Conservation (phyloP, 257 asterid species). For the Solanum ossicruentum region DNA sequence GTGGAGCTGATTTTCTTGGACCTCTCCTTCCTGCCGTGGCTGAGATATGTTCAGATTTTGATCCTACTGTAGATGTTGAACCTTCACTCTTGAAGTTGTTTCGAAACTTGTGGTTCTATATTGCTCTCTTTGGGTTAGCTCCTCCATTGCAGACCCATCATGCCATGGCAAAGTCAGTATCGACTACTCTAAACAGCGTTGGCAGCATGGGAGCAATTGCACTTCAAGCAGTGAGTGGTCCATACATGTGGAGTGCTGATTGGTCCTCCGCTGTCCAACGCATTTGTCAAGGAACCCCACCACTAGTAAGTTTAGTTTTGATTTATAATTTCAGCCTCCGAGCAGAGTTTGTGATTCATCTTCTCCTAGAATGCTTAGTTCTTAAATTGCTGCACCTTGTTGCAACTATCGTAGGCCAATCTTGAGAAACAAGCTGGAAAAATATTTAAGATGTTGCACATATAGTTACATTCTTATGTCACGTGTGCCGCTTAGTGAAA, state of each 20-base stretch:
- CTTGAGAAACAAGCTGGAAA: neutral
- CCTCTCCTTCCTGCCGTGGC: slow-evolving; percentile 99
- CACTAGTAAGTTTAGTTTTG: slow-evolving; percentile 62
- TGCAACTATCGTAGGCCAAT: neutral
- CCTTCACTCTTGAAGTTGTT: slow-evolving; percentile 92
- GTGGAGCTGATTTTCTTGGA: slow-evolving; percentile 99
- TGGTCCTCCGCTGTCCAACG: slow-evolving; percentile 94
- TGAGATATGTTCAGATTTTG: slow-evolving; percentile 93
- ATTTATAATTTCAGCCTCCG: neutral
- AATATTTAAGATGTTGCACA: neutral
- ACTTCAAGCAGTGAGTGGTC: slow-evolving; percentile 93
- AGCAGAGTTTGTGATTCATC: neutral
- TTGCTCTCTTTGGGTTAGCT: slow-evolving; percentile 97
- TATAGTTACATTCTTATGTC: neutral
- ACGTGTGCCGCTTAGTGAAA: neutral
- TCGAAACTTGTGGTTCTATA: slow-evolving; percentile 98
- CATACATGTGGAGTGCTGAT: slow-evolving; percentile 80
- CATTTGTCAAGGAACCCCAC: slow-evolving; percentile 99
- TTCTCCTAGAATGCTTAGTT: neutral
- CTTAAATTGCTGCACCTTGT: neutral
- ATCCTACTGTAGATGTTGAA: slow-evolving; percentile 74
- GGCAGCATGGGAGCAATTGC: slow-evolving; percentile 67
- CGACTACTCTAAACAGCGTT: slow-evolving; percentile 65
- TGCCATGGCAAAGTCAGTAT: slow-evolving; percentile 44
- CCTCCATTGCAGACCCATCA: slow-evolving; percentile 77